Percentiles rank a stretch among this genome's conserved stretches.
phyloP scores from a whole-genome alignment of 768 basidiomycete species.

The Russula virescens region DNA sequence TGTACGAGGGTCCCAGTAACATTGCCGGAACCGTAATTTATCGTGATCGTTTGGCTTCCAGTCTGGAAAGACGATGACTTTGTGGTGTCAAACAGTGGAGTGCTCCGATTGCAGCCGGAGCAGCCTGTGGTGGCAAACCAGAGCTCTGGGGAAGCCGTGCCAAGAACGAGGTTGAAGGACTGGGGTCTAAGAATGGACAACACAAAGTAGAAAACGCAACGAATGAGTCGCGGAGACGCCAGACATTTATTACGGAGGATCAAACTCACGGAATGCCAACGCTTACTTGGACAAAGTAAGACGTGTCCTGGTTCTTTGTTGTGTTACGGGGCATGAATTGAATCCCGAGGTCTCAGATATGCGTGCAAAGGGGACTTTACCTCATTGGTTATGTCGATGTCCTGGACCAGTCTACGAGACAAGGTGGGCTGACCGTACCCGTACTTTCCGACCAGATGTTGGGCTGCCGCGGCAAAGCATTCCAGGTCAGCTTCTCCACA shows the following conservation, averaged over 20 bases:
- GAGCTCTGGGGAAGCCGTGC: slow-evolving; percentile 87
- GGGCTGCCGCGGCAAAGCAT: background rate
- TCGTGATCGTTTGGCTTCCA: slow-evolving; percentile 29
- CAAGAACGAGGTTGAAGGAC: slow-evolving; percentile 72
- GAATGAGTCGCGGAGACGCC: background rate
- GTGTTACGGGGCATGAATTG: background rate
- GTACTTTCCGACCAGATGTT: slow-evolving; percentile 33
- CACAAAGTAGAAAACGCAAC: no score
- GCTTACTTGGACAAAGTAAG: slow-evolving; percentile 49
- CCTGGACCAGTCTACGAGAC: slow-evolving; percentile 32
- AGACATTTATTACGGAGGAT: background rate
- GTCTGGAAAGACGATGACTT: slow-evolving; percentile 38
- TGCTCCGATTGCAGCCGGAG: slow-evolving; percentile 34
- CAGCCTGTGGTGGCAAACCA: slow-evolving; percentile 70
- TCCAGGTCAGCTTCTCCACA: background rate
- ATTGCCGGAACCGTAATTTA: slow-evolving; percentile 66
- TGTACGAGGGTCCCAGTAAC: slow-evolving; percentile 49
- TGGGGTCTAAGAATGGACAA: slow-evolving; percentile 43
- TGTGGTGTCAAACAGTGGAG: slow-evolving; percentile 42
- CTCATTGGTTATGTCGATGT: slow-evolving; percentile 36
- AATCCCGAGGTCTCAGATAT: background rate
- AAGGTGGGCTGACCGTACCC: slow-evolving; percentile 28
- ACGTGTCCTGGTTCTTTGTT: slow-evolving; percentile 45
- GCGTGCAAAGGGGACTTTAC: slow-evolving; percentile 31
- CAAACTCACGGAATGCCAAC: slow-evolving; percentile 50